Base-by-base conservation (phyloP, 805 yeast species). In the Lipomyces orientalis region DNA sequence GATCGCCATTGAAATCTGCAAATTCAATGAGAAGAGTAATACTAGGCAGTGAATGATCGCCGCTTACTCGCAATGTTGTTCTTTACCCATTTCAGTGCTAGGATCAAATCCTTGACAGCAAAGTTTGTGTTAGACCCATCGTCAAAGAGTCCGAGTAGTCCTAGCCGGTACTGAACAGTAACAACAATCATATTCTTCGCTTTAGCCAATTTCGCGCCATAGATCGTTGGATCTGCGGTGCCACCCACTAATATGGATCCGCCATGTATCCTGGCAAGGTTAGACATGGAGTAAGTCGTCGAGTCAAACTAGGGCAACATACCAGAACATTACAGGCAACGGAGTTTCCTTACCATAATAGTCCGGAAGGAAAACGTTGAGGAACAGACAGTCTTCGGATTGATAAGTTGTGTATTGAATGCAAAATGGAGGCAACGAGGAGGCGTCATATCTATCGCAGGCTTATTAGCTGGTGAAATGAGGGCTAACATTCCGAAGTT, bases 221-320 rank as follows among this genome's bases (percentile, higher is more conserved):
- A 68, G 59, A 75, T 72, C 7, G 70, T 65, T 3, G 75, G 72
- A 54, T 73, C 75, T n/a, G 74, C 65, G 34, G 64, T 73, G 58
- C 78, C 70, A 12, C 81, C 80, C 29, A 71, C 72, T 3, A 62
- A 25, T 61, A 75, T 78, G 1, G 80, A 76, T 43, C 82, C 82
- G 14, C 82, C 82, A 64, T 79, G 79, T 51, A 80, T 73, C 77
- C 79, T 79, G n/a, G 75, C 69, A 54, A 73, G 72, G 10, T 77
- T 79, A 1, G 79, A 78, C n/a, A 25, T 1, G 3, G 46, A 1
- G 39, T 56, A 25, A 31, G 34, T 25, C 1, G 22, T 31, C 31
- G 7, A 52, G 22, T 10, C 16, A 22, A 52, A 59, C 29, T n/a
- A n/a, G n/a, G 8, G 49, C 19, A 12, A 12, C 62, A 8, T 59